A percentile compares a stretch with the other conserved stretches of the same genome.
These are phyloP conservation scores for Kwoniella sp. DNA, from an alignment of 768 basidiomycete species.

Conservation along the genomic window DNA sequence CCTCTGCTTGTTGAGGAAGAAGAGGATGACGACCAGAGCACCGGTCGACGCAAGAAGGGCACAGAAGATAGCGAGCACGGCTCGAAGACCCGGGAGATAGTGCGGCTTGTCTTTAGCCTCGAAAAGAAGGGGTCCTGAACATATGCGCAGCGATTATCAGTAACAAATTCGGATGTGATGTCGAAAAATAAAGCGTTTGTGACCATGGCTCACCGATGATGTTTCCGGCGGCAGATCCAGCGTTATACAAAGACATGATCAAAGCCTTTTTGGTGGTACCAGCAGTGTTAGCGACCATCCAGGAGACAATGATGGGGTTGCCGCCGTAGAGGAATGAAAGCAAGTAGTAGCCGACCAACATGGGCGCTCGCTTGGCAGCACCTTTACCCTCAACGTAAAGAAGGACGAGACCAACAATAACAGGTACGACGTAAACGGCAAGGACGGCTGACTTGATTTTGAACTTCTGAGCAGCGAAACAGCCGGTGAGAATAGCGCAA, in stretches of 20 bases:
- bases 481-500: constrained; percentile 38
- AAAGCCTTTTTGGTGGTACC: constrained; percentile 52
- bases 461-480: constrained; percentile 42
- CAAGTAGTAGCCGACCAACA: constrained; percentile 53
- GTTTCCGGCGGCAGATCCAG: constrained; percentile 61
- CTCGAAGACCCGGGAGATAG: constrained; percentile 40
- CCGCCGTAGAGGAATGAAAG: constrained; percentile 54
- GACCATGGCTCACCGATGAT: constrained; percentile 41
- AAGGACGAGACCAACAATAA: constrained; percentile 44
- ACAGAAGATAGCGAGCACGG: constrained; percentile 45
- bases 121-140: constrained; percentile 48
- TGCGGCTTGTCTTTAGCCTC: constrained; percentile 40
- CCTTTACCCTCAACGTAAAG: constrained; percentile 32
- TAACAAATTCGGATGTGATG: constrained; percentile 9
- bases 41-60: constrained; percentile 17
- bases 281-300: constrained; percentile 32
- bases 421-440: constrained; percentile 32
- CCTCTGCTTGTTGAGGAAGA: constrained; percentile 47
- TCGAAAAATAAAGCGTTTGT: background rate
- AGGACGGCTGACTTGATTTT: constrained; percentile 40
- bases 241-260: constrained; percentile 59
- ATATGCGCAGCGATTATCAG: too few relatives aligned
- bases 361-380: constrained; percentile 23
- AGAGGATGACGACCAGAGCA: constrained; percentile 29
- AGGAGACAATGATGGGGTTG: constrained; percentile 46